Evolutionary conservation across 306 rosid genomes (phyloP), one percentile per base, ranked within the genome.

Genomic region (Chamaecrista fasciculata): DNA sequence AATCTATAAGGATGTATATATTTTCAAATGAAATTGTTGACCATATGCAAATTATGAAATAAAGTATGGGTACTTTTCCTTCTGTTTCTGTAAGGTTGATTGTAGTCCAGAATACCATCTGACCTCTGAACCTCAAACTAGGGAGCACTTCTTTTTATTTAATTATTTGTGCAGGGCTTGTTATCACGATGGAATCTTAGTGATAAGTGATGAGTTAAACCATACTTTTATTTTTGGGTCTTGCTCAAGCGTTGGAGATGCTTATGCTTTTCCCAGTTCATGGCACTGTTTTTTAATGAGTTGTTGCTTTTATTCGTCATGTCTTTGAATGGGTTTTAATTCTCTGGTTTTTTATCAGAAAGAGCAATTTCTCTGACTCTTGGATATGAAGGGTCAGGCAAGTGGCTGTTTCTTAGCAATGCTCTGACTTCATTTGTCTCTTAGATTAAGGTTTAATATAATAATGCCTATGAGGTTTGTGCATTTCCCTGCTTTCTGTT

Each of bases 291-390:
- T 18, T 58, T 51, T 37, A 50, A 26, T 50, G 26, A 16, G 36
- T 18, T 2, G 29, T 15, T 11, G 24, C 9, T 15, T 11, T 31
- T 12, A 11, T 31, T 37, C 5, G 28, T 51, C 60, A 53, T 52
- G 75, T 33, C 39, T 31, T 23, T 59, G 62, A n/a, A 36, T 59
- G 59, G 49, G 18, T 11, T 65, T 57, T 21, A 68, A 60, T 15
- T 55, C 25, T 64, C 16, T 67, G 61, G 20, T 46, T 70, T 42
- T 28, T 37, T 46, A 43, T 5, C 19, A 57, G 9, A 8, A 44
- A 18, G 40, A 4, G 18, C 19, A 26, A 26, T 49, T 68, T 48
- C n/a, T 15, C 6, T 68, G 43, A n/a, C 40, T 55, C 9, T 56
- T 62, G 40, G 48, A 67, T 24, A 21, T 31, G 51, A 34, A 11